phyloP scores from a whole-genome alignment of 108 stramenopile species.

The Aurantiochytrium sp. region DNA sequence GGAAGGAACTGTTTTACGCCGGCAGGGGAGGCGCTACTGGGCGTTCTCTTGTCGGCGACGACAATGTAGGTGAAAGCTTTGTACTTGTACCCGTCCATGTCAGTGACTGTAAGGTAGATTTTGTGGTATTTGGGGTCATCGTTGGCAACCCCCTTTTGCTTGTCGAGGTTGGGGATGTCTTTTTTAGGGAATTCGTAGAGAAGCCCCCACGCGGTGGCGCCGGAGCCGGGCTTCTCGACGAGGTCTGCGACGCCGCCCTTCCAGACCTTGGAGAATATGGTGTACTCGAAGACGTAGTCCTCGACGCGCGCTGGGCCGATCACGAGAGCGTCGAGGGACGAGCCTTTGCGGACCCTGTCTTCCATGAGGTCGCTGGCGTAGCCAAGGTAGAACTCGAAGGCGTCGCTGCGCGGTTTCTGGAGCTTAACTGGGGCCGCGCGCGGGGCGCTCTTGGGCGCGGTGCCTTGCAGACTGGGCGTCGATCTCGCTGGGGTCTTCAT shows the following conservation, averaged over 20 bases:
- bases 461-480: neutral
- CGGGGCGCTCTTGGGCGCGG: neutral
- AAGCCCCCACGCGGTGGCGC: neutral
- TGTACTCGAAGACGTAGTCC: neutral
- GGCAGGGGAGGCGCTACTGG: no score
- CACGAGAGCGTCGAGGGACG: neutral
- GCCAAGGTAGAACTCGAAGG: neutral
- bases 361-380: constrained; percentile 2
- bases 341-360: neutral
- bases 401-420: neutral
- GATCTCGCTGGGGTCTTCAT: neutral
- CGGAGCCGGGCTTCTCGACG: neutral
- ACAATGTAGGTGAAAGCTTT: constrained; percentile 2
- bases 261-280: constrained; percentile 23
- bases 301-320: neutral
- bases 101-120: neutral
- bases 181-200: neutral
- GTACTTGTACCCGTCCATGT: neutral
- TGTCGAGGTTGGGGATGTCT: neutral
- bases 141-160: neutral
- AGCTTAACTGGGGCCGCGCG: neutral
- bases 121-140: neutral
- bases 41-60: neutral
- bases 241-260: neutral
- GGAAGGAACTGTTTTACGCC: neutral